These are phyloP conservation scores for Xylariaceae sp. DNA, from an alignment of 2,329 filamentous ascomycete genomes.

Conservation along the genomic window DNA sequence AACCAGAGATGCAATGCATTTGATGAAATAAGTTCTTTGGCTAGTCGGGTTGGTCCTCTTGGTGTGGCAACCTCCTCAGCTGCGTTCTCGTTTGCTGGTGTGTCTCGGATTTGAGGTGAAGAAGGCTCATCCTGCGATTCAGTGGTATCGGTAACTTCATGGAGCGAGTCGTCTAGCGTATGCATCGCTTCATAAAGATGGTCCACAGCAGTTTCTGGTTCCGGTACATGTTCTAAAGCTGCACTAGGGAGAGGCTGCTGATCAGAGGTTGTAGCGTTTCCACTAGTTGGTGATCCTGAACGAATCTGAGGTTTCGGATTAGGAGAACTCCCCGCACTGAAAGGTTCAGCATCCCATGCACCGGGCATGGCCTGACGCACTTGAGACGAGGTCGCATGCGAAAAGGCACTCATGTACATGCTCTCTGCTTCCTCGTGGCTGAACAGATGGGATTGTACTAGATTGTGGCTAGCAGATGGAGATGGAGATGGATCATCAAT, in stretches of 20 bases:
- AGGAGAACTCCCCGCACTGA: conserved; percentile 31
- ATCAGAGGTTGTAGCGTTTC: background rate
- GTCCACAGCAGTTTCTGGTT: conserved; percentile 19
- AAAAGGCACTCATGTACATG: conserved; percentile 83
- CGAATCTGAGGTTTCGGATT: conserved; percentile 18
- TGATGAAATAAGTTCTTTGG: conserved; percentile 61
- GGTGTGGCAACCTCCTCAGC: conserved; percentile 56
- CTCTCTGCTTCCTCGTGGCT: conserved; percentile 83
- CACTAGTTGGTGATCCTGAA: background rate
- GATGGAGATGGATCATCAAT: conserved; percentile 34
- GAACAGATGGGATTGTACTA: conserved; percentile 72
- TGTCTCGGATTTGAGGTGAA: background rate
- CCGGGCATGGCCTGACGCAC: conserved; percentile 55
- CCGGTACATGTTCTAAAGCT: background rate
- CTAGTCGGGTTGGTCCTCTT: conserved; percentile 59
- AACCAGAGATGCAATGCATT: conserved; percentile 61
- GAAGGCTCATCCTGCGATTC: background rate
- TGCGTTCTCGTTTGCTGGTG: conserved; percentile 19
- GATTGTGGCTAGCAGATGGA: conserved; percentile 49
- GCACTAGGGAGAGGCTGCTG: background rate
- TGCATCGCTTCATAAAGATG: conserved; percentile 35
- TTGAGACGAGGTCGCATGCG: conserved; percentile 48
- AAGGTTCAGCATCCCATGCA: conserved; percentile 54
- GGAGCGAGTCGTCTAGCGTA: conserved; percentile 24
- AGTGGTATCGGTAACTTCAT: conserved; percentile 1